These are phyloP conservation scores for Hydrangea macrophylla DNA, from an alignment of 148 eudicot species.

Conservation along the genomic window DNA sequence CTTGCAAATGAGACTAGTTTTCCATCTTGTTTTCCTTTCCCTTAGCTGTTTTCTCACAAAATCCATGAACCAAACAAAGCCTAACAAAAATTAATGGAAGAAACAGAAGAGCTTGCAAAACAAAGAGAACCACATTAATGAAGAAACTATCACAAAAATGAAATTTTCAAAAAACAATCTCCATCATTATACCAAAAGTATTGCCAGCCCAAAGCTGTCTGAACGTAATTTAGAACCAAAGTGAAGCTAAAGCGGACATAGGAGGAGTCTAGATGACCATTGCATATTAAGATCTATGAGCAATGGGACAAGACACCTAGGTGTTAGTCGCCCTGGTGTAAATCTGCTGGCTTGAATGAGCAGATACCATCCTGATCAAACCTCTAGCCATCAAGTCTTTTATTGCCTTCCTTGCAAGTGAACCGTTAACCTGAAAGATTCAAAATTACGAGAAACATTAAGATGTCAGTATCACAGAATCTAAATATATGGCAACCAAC, in stretches of 20 bases:
- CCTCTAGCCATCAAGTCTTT: constrained; percentile 63
- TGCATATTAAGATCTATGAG: not conserved
- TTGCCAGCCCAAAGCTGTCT: not conserved
- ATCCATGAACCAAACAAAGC: too few relatives aligned
- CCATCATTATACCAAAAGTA: not conserved
- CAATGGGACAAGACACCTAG: constrained; percentile 7
- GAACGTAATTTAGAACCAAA: not conserved
- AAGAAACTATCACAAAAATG: too few relatives aligned
- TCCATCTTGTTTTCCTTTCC: too few relatives aligned
- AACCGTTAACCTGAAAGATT: constrained; percentile 59
- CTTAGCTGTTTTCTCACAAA: too few relatives aligned
- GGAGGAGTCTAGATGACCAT: not conserved
- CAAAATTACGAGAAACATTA: not conserved
- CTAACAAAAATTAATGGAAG: too few relatives aligned
- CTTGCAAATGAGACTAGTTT: too few relatives aligned
- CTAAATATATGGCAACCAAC: too few relatives aligned
- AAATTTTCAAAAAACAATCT: too few relatives aligned
- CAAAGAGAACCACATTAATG: too few relatives aligned
- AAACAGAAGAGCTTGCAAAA: too few relatives aligned
- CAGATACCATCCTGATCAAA: constrained; percentile 68
- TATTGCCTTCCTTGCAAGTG: constrained; percentile 74
- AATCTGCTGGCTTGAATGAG: constrained; percentile 74
- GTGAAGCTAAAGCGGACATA: not conserved
- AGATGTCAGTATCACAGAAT: not conserved
- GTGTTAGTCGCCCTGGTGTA: constrained; percentile 75